These are phyloP conservation scores for Laetiporus sulphureus DNA, from an alignment of 1,284 basidiomycete species.

Conservation along the genomic window DNA sequence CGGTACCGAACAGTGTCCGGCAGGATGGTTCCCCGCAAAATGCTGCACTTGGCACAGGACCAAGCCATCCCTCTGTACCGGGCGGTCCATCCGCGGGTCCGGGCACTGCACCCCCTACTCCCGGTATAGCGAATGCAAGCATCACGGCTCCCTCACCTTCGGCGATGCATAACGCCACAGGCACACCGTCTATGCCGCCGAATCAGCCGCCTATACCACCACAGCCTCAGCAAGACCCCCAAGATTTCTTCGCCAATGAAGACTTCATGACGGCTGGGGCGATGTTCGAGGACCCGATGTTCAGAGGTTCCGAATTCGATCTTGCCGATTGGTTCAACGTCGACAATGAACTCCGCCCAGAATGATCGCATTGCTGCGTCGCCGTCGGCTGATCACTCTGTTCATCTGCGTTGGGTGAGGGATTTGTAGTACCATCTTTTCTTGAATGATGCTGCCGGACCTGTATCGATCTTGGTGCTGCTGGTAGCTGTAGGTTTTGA, in stretches of 20 bases:
- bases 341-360: conserved; percentile 9
- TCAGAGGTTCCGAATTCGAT: conserved; percentile 42
- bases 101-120: conserved; percentile 42
- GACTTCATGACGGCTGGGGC: conserved; percentile 4
- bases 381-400: not conserved
- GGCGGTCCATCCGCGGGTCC: conserved; percentile 4
- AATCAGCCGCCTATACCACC: conserved; percentile 14
- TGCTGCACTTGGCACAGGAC: conserved; percentile 21
- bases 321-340: conserved; percentile 65
- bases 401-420: not conserved
- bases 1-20: conserved; percentile 17
- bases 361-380: not conserved
- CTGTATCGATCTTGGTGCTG: conserved; percentile 2
- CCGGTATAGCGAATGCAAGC: conserved; percentile 27
- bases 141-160: conserved; percentile 41
- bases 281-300: conserved; percentile 33
- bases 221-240: conserved; percentile 9
- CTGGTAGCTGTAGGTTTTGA: not conserved
- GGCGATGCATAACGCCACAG: conserved; percentile 30
- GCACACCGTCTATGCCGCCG: conserved; percentile 10
- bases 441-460: conserved; percentile 5
- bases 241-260: conserved; percentile 7
- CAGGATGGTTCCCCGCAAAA: conserved; percentile 45
- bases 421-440: too few species aligned
- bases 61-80: not conserved